Evolutionary conservation across 1,139 yeast genomes (phyloP).

Genomic region (Pichia sp.): DNA sequence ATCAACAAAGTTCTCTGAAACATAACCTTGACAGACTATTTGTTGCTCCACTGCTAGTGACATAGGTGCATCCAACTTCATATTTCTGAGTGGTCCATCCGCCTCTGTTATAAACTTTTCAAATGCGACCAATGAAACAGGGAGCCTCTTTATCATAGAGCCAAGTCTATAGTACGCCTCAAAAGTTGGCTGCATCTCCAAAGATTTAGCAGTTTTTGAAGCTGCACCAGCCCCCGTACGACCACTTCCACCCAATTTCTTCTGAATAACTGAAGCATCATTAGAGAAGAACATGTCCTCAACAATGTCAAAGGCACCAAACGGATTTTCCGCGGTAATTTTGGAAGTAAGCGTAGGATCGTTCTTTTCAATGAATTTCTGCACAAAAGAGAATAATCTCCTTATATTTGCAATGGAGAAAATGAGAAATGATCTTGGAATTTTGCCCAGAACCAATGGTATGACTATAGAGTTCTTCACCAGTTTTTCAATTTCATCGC

Average conservation of each 20-base stretch:
- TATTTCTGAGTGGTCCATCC: conserved; percentile 32
- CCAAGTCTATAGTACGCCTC: conserved; percentile 49
- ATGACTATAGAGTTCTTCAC: conserved; percentile 31
- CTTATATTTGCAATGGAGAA: conserved; percentile 66
- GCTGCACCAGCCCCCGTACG: conserved; percentile 7
- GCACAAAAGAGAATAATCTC: conserved; percentile 53
- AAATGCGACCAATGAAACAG: conserved; percentile 51
- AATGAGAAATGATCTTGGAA: conserved; percentile 62
- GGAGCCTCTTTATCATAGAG: conserved; percentile 45
- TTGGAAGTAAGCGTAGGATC: conserved; percentile 21
- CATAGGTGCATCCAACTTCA: conserved; percentile 28
- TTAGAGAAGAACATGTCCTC: conserved; percentile 38
- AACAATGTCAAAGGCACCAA: conserved; percentile 27
- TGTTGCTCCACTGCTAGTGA: conserved; percentile 53
- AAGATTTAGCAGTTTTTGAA: conserved; percentile 31
- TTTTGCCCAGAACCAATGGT: conserved; percentile 54
- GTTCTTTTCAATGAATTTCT: conserved; percentile 29
- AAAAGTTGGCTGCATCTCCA: conserved; percentile 41
- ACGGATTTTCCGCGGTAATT: conserved; percentile 24
- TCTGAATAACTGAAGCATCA: conserved; percentile 16
- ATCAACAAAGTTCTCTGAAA: conserved; percentile 41
- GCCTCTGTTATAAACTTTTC: conserved; percentile 56
- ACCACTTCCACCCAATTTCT: conserved; percentile 7
- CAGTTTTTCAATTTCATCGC: conserved; percentile 17
- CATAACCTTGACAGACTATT: conserved; percentile 54